phyloP scores from a whole-genome alignment of 176 grass and related monocot species.

The Aegilops sharonensis region DNA sequence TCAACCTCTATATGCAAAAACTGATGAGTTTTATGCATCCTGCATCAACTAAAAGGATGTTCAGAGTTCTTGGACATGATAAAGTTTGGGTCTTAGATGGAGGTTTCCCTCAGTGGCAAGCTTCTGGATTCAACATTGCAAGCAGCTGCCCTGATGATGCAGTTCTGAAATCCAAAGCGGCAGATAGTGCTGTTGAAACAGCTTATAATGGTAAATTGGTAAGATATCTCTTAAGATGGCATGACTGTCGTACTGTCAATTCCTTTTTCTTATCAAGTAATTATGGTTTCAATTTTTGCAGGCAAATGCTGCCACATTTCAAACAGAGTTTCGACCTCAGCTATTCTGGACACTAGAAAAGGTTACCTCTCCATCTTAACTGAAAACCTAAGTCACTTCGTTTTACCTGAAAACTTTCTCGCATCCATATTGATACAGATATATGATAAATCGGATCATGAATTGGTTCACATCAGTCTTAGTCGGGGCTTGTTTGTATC shows the following conservation, averaged over 20 bases:
- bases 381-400: slow-evolving; percentile 13
- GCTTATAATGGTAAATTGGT: slow-evolving; percentile 67
- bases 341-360: slow-evolving; percentile 76
- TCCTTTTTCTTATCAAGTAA: slow-evolving; percentile 8
- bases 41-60: slow-evolving; percentile 57
- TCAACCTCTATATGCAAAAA: neutral
- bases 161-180: slow-evolving; percentile 52
- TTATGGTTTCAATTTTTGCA: slow-evolving; percentile 31
- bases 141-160: slow-evolving; percentile 35
- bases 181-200: slow-evolving; percentile 50
- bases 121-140: slow-evolving; percentile 65
- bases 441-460: neutral
- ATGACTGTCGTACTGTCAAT: neutral
- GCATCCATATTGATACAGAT: neutral
- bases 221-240: slow-evolving; percentile 18
- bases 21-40: neutral
- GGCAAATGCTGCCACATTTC: slow-evolving; percentile 51
- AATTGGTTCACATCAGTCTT: neutral
- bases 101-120: slow-evolving; percentile 82
- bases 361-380: slow-evolving; percentile 34
- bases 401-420: slow-evolving; percentile 17
- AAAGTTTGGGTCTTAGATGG: slow-evolving; percentile 90
- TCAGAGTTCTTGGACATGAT: slow-evolving; percentile 83
- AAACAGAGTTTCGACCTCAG: slow-evolving; percentile 70
- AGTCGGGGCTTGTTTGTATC: neutral